phyloP scores from a whole-genome alignment of 2,329 filamentous ascomycete genomes.

The Ophiostoma quercus region DNA sequence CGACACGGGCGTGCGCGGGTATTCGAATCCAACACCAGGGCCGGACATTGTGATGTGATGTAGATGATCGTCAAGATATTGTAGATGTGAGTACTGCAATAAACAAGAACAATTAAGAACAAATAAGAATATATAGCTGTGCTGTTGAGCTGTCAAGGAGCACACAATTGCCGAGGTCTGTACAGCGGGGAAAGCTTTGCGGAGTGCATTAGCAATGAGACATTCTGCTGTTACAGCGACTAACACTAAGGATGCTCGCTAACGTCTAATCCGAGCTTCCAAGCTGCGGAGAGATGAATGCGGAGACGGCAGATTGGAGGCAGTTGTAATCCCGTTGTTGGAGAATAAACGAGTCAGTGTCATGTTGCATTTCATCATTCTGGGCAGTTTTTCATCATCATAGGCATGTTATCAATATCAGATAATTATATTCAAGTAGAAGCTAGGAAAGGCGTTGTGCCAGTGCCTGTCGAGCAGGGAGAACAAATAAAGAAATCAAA shows the following conservation, averaged over 20 bases:
- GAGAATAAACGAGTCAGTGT: background rate
- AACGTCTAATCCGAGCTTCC: background rate
- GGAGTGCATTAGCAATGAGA: background rate
- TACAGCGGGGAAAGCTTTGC: conserved; percentile 21
- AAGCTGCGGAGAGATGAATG: conserved; percentile 6
- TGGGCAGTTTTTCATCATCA: background rate
- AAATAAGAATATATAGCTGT: no score
- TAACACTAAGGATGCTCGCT: background rate
- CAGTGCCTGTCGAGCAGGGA: conserved; percentile 16
- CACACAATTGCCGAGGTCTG: conserved; percentile 20
- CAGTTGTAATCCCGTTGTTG: background rate
- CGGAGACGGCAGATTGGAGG: conserved; percentile 16
- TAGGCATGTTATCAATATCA: no score
- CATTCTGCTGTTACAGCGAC: no score
- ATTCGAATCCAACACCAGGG: conserved; percentile 69
- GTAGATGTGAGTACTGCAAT: background rate
- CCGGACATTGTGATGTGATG: conserved; percentile 38
- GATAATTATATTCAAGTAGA: background rate
- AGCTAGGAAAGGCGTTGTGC: conserved; percentile 19
- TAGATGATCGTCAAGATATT: background rate
- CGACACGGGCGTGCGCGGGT: conserved; percentile 66
- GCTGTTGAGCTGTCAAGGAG: background rate
- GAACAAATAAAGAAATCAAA: conserved; percentile 10
- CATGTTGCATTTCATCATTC: background rate
- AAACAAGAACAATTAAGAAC: no score